Base-by-base conservation (phyloP, 148 eudicot genomes). In the Rhododendron williamsianum region DNA sequence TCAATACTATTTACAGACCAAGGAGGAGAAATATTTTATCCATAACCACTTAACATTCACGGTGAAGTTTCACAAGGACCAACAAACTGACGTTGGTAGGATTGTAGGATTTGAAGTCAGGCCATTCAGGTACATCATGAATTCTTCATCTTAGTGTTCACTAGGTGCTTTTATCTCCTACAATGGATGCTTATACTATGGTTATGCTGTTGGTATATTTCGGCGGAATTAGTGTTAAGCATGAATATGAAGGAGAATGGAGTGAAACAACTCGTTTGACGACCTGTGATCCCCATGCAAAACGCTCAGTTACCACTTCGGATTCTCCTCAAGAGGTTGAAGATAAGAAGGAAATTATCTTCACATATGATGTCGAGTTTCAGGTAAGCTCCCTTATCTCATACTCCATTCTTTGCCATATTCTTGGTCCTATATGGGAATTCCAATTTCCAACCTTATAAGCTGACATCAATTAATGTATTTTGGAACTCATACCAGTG, bases 201-300 rank as follows among this genome's bases (percentile, higher is more conserved):
- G 48, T 74, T 74, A 36, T 41, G 35, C 79, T 49, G 9, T 63
- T 78, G 86, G 46, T 16, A 49, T 69, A 38, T 48, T 38, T 78
- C 38, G 58, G 78, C 19, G 67, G 71, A 10, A 76, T 18, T 79
- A 91, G 93, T 81, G 91, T 91, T 82, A 90, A 89, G 89, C 93
- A 91, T 79, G 90, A 83, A 41, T 87, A 86, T 45, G 92, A 91
- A 45, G 93, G 92, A 41, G 38, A 76, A 43, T 91, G 93, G 93
- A 87, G 38, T 46, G 82, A 83, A 12, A 87, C 87, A 60, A 87
- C 90, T 45, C 91, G 87, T 80, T 86, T 91, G 46, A 86, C 87
- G 3, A 91, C 93, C 30, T 91, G 93, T 85, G 89, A 91, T 85
- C 92, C 93, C 19, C 92, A 91, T 84, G 91, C 92, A 3, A 86